phyloP scores from a whole-genome alignment of 2,329 filamentous ascomycete species.

The Fusarium kyushuense region DNA sequence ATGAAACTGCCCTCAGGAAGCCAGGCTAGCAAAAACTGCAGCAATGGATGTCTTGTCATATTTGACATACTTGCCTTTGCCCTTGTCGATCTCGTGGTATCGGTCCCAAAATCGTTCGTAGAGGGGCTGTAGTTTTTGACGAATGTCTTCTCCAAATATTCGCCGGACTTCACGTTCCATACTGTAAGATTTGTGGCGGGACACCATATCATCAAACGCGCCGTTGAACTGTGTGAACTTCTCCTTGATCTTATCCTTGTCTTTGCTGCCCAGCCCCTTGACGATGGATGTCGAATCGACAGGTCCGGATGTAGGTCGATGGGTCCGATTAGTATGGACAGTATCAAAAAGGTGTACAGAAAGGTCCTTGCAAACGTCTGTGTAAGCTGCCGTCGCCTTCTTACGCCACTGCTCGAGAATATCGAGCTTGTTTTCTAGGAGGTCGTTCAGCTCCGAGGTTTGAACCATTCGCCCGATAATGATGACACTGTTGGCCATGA shows the following conservation, averaged over 20 bases:
- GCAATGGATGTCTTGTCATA: constrained; percentile 90
- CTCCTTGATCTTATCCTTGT: constrained; percentile 95
- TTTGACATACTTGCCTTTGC: constrained; percentile 97
- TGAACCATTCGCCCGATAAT: constrained; percentile 87
- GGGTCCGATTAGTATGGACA: constrained; percentile 84
- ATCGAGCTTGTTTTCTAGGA: constrained; percentile 75
- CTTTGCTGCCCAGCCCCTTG: constrained; percentile 86
- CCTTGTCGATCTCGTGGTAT: constrained; percentile 97
- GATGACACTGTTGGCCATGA: constrained; percentile 88
- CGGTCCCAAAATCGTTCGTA: constrained; percentile 97
- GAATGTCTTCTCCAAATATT: constrained; percentile 84
- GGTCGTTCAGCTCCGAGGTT: constrained; percentile 79
- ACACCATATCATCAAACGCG: constrained; percentile 88
- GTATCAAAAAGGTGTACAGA: constrained; percentile 88
- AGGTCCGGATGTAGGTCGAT: constrained; percentile 78
- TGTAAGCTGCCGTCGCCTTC: constrained; percentile 83
- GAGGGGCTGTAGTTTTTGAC: constrained; percentile 90
- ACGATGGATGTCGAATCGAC: constrained; percentile 87
- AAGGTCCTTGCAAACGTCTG: constrained; percentile 89
- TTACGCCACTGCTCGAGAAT: constrained; percentile 88
- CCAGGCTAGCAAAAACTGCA: constrained; percentile 68
- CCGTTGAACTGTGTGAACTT: constrained; percentile 95
- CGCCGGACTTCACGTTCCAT: constrained; percentile 93
- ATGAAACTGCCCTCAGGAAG: constrained; percentile 46
- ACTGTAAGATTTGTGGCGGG: constrained; percentile 81